Evolutionary conservation across 768 basidiomycete species (phyloP).

Genomic region (Tubosaeta brunneosetosa): DNA sequence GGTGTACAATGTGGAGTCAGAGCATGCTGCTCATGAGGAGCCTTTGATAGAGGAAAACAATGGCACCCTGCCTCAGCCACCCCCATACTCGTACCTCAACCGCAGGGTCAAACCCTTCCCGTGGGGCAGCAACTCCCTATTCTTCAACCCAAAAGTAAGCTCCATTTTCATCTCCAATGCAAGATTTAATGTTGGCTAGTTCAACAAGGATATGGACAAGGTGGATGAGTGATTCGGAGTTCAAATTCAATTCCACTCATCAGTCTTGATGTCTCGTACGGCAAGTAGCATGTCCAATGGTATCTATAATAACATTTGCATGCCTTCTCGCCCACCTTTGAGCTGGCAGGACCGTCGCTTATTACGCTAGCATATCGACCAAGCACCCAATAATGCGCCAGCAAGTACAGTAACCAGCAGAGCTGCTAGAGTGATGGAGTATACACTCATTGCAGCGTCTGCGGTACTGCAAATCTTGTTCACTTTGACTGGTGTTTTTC

Average conservation of each 20-base stretch:
- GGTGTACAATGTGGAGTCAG: slow-evolving; percentile 49
- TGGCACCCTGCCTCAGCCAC: slow-evolving; percentile 64
- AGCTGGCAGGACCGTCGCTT: not conserved
- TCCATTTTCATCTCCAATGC: not conserved
- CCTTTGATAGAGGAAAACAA: slow-evolving; percentile 70
- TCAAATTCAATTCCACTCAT: not conserved
- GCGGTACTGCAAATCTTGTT: slow-evolving; percentile 5
- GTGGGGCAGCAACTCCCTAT: slow-evolving; percentile 80
- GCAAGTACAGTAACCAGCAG: slow-evolving; percentile 28
- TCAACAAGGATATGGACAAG: slow-evolving; percentile 59
- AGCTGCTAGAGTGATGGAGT: slow-evolving; percentile 11
- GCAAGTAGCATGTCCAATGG: not conserved
- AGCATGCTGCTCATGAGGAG: slow-evolving; percentile 68
- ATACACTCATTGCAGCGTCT: slow-evolving; percentile 15
- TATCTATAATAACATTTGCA: not conserved
- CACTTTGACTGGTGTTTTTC: not conserved
- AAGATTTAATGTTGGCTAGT: slow-evolving; percentile 32
- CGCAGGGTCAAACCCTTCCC: slow-evolving; percentile 74
- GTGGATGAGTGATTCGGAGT: slow-evolving; percentile 17
- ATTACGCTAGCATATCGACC: slow-evolving; percentile 30
- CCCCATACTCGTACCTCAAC: slow-evolving; percentile 76
- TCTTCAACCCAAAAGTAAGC: slow-evolving; percentile 72
- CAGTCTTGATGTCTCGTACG: not conserved
- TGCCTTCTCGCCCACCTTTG: not conserved
- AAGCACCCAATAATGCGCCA: slow-evolving; percentile 37